Evolutionary conservation across 2,329 filamentous ascomycete species (phyloP), one percentile per base, ranked within the genome.

Genomic region (Bipolaris victoriae): DNA sequence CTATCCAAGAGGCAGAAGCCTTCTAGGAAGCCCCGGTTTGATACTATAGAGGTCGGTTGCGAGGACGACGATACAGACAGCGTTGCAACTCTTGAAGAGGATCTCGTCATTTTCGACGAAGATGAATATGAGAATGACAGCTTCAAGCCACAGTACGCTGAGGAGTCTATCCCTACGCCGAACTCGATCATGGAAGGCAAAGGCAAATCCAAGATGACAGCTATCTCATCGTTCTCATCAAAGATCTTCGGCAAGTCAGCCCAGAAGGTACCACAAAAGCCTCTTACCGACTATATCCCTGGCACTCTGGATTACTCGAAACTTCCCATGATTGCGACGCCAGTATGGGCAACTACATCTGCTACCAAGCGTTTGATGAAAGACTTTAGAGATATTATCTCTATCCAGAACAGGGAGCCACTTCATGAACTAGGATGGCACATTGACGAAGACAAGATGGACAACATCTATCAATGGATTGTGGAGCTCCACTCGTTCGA

Each of bases 381-480:
- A 39, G 88, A 92, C 63, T 82, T 96, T 43, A 82, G 81, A 52
- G 80, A 82, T 7, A 79, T 93, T 0, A 77, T 90, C 33, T 84
- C 85, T 56, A 75, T 87, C 1, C 92, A 97, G 71, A 74, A 83
- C 1, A 78, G 73, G 10, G 86, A 83, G 1, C 83, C 86, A 0
- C 72, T 85, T 1, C 83, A 88, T 57, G 84, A 89, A 57, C 82
- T 96, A 0, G 93, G 93, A 15, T 97, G 92, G 92, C 92, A 91
- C 69, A 87, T 96, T 53, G 85, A 96, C 68, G 78, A 83, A 13
- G 79, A 81, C 11, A 83, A 85, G 48, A 80, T 93, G 36, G 83
- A 81, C 5, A 96, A 93, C 68, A 82, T 92, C 60, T 97, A 95
- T 69, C 92, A 96, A 69, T 96, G 92, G 92, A 92, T 96, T 57